These are phyloP conservation scores for Podospora anserina DNA, from an alignment of 495 filamentous ascomycete genomes.

Conservation along the genomic window DNA sequence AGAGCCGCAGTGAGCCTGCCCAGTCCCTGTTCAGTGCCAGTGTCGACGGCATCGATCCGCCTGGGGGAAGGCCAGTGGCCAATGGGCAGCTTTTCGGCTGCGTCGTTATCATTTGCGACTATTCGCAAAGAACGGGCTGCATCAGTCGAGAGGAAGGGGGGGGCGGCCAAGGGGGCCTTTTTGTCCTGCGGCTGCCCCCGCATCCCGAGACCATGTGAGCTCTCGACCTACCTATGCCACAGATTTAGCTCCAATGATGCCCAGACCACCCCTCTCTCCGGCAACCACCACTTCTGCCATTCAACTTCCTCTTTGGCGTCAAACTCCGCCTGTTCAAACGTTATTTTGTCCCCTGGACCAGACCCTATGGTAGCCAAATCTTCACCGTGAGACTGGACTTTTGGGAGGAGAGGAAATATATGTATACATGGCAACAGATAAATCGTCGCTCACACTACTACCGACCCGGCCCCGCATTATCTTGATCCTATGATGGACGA, in stretches of 20 bases:
- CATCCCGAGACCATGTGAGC: conserved; percentile 6
- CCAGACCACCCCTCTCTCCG: background rate
- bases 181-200: conserved; percentile 4
- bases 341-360: background rate
- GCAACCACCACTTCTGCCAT: background rate
- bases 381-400: background rate
- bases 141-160: background rate
- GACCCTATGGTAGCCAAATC: background rate
- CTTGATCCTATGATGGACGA: background rate
- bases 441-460: background rate
- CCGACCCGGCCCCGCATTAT: background rate
- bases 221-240: too few species aligned
- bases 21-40: conserved; percentile 1
- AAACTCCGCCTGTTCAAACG: background rate
- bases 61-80: conserved; percentile 3
- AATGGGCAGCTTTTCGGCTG: conserved; percentile 3
- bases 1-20: conserved; percentile 1
- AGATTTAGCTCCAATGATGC: background rate
- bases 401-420: background rate
- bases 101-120: background rate
- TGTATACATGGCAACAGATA: background rate
- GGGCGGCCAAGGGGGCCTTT: background rate
- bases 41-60: conserved; percentile 8
- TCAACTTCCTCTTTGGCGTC: background rate
- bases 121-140: conserved; percentile 1